Conservation (phyloP, 2,329 filamentous ascomycete species). For the Diplodia mutila region DNA sequence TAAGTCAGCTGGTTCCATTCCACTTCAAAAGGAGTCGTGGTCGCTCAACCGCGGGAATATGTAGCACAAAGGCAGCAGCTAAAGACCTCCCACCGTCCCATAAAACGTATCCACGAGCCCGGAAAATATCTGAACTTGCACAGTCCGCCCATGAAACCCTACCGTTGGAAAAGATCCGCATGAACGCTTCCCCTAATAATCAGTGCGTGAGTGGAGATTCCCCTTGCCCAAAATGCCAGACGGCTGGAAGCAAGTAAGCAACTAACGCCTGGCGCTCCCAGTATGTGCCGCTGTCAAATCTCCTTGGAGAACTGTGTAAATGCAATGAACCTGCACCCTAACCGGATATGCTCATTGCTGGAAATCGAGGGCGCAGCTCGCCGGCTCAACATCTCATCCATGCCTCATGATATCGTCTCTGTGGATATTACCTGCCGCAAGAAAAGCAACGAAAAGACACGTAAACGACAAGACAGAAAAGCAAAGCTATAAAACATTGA, state of each 20-base stretch:
- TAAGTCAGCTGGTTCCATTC: background rate
- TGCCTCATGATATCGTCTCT: conserved; percentile 19
- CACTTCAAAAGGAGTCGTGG: background rate
- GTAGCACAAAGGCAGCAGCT: background rate
- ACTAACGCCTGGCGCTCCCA: conserved; percentile 15
- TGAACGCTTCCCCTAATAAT: background rate
- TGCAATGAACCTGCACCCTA: conserved; percentile 1
- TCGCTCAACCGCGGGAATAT: background rate
- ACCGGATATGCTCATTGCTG: conserved; percentile 2
- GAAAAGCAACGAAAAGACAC: background rate
- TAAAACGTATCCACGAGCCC: background rate
- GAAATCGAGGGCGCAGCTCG: background rate
- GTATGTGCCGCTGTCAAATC: background rate
- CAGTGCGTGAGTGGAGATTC: conserved; percentile 2
- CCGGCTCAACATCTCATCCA: conserved; percentile 1
- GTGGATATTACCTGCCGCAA: background rate
- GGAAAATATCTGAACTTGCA: background rate
- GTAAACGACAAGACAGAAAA: background rate
- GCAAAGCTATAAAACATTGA: background rate
- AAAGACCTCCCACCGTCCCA: background rate
- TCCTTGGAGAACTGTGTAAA: background rate
- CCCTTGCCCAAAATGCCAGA: background rate
- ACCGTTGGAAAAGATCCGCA: background rate
- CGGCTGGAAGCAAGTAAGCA: conserved; percentile 4
- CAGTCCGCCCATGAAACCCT: background rate